phyloP scores from a whole-genome alignment of 257 asterid species.

The Salvia splendens region DNA sequence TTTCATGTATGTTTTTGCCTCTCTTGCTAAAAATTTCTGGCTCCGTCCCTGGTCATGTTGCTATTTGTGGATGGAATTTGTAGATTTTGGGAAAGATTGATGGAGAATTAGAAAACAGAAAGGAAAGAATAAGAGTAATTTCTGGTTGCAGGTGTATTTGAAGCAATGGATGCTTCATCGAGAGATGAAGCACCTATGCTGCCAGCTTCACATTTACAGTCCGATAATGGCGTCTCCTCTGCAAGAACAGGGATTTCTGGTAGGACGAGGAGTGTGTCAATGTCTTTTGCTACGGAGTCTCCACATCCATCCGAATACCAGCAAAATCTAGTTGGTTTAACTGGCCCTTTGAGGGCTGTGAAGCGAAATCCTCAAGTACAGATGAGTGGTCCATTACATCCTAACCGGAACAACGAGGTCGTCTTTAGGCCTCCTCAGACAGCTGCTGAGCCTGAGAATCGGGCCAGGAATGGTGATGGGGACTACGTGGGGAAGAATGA shows the following conservation, averaged over 20 bases:
- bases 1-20: neutral
- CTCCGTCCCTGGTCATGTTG: no score
- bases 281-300: slow-evolving; percentile 52
- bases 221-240: slow-evolving; percentile 39
- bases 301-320: slow-evolving; percentile 42
- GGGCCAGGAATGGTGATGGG: slow-evolving; percentile 13
- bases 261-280: slow-evolving; percentile 66
- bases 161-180: slow-evolving; percentile 59
- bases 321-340: slow-evolving; percentile 49
- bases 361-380: slow-evolving; percentile 43
- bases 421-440: slow-evolving; percentile 42
- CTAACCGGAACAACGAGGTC: slow-evolving; percentile 40
- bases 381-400: slow-evolving; percentile 62
- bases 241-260: slow-evolving; percentile 31
- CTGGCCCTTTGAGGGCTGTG: slow-evolving; percentile 68
- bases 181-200: slow-evolving; percentile 67
- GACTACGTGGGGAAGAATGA: slow-evolving; percentile 56
- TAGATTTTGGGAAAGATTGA: neutral
- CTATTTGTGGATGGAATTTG: neutral
- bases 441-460: slow-evolving; percentile 36
- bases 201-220: slow-evolving; percentile 43
- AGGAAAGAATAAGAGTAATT: neutral
- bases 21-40: no score
- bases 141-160: slow-evolving; percentile 26
- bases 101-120: slow-evolving; percentile 4